Percentiles rank a stretch among this genome's conserved stretches.
Conservation (phyloP, 768 basidiomycete genomes). For the Pulveroboletus ravenelii region DNA sequence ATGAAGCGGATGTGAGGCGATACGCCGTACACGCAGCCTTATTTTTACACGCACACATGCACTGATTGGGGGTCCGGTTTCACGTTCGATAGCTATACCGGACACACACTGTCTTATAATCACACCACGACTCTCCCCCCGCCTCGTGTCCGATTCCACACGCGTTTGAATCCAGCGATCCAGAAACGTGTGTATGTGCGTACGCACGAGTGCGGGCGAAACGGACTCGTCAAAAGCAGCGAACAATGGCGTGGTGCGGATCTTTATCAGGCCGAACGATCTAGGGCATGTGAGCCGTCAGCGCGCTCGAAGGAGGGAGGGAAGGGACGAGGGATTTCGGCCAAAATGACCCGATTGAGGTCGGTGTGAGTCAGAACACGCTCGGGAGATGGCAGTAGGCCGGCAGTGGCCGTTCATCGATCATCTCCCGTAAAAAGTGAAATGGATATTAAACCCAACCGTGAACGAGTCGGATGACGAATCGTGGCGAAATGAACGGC, state of each 20-base stretch:
- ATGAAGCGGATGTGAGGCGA: not conserved
- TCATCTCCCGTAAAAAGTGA: slow-evolving; percentile 1
- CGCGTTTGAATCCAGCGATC: no score
- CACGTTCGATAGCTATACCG: slow-evolving; percentile 3
- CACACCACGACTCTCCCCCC: not conserved
- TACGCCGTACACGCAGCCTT: not conserved
- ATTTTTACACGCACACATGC: not conserved
- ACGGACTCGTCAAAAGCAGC: slow-evolving; percentile 9
- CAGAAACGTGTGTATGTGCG: no score
- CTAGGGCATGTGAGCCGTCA: slow-evolving; percentile 14
- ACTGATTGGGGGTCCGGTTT: not conserved
- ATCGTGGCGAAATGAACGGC: slow-evolving; percentile 3
- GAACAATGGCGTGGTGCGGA: slow-evolving; percentile 12
- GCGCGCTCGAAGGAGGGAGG: not conserved
- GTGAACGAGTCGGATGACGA: slow-evolving; percentile 5
- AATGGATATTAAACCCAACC: slow-evolving; percentile 10
- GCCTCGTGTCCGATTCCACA: no score
- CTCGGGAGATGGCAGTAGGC: no score
- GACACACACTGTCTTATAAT: slow-evolving; percentile 11
- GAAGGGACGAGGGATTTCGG: not conserved
- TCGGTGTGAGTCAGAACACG: not conserved
- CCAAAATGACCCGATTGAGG: not conserved
- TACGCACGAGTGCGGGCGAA: not conserved
- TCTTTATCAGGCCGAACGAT: not conserved
- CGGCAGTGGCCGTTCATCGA: slow-evolving; percentile 4